phyloP scores from a whole-genome alignment of 495 filamentous ascomycete species.

The Penicillium chermesinum region DNA sequence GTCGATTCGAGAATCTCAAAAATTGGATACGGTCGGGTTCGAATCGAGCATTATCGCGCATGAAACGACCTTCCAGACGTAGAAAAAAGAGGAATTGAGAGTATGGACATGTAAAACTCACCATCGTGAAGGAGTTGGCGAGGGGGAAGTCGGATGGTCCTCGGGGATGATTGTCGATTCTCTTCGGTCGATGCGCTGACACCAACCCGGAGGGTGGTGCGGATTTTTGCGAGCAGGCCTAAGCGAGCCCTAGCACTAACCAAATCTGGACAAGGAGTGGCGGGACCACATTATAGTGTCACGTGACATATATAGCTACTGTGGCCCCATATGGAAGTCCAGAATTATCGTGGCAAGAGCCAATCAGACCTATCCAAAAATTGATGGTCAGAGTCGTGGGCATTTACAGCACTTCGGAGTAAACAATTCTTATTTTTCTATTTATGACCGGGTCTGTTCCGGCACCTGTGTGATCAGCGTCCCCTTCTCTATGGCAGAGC shows the following conservation, averaged over 20 bases:
- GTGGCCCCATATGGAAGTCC: too few species aligned
- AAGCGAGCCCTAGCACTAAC: conserved; percentile 47
- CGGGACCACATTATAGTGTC: conserved; percentile 3
- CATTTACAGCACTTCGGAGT: not conserved
- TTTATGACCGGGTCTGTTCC: conserved; percentile 52
- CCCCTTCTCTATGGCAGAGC: conserved; percentile 57
- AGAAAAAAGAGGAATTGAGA: conserved; percentile 8
- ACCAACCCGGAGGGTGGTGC: conserved; percentile 35
- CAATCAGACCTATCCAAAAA: not conserved
- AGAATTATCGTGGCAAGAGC: conserved; percentile 6
- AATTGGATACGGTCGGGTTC: not conserved
- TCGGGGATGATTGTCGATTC: conserved; percentile 46
- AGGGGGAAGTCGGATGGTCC: conserved; percentile 40
- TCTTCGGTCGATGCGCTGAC: conserved; percentile 37
- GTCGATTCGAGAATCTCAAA: not conserved
- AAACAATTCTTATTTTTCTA: not conserved
- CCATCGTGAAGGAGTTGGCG: conserved; percentile 54
- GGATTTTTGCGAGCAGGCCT: conserved; percentile 41
- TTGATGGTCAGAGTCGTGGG: not conserved
- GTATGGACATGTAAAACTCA: conserved; percentile 35
- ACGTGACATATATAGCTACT: too few species aligned
- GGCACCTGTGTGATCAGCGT: conserved; percentile 63
- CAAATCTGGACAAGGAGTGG: conserved; percentile 9
- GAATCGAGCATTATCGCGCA: conserved; percentile 8
- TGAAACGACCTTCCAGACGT: conserved; percentile 2